Base-by-base conservation (phyloP, 148 eudicot genomes). In the Talinum fruticosum region DNA sequence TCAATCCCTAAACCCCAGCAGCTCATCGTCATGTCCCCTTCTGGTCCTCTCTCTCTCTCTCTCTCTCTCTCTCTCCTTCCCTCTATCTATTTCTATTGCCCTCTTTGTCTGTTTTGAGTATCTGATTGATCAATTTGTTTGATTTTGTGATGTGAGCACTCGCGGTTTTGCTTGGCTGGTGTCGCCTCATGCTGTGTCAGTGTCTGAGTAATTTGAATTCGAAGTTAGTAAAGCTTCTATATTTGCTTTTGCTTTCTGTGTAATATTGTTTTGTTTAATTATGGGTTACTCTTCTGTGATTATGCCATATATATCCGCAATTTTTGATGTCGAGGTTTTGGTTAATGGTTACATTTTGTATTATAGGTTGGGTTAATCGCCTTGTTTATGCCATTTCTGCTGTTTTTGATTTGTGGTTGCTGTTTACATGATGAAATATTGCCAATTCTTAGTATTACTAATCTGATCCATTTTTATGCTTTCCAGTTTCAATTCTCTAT, bases 1-100 rank as follows among this genome's bases (percentile, higher is more conserved):
- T 83, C 90, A 15, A 71, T 95, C 35, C 96, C 97, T 41, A 89
- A 90, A 80, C 78, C 92, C 37, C 82, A 95, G 8, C 99, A 95
- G 70, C 91, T 92, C 85, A 84, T 95, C 69, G 79, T 95, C 88
- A 95, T 95, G 96, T 92, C 99, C 53, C 97, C 97, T 75, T 95
- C 99, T 79, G 99, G 99, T 95, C 73, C 12, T n/a, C 36, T 53
- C 66, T 59, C 74, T 38, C 5, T 70, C 18, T 29, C 51, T 53
- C 15, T 71, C 36, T 35, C 33, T 21, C 12, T 41, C 1, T 41
- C 8, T 41, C 12, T 1, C 47, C 12, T 29, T 33, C 35, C n/a
- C n/a, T n/a, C 51, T 53, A 18, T 71, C 36, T 35, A 33, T 21
- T 41, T 41, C 1, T 41, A 41, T 41, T 41, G 7, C 47, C 12